Evolutionary conservation across 805 yeast genomes (phyloP), one percentile per base, ranked within the genome.

Genomic region (Kuraishia borneana): DNA sequence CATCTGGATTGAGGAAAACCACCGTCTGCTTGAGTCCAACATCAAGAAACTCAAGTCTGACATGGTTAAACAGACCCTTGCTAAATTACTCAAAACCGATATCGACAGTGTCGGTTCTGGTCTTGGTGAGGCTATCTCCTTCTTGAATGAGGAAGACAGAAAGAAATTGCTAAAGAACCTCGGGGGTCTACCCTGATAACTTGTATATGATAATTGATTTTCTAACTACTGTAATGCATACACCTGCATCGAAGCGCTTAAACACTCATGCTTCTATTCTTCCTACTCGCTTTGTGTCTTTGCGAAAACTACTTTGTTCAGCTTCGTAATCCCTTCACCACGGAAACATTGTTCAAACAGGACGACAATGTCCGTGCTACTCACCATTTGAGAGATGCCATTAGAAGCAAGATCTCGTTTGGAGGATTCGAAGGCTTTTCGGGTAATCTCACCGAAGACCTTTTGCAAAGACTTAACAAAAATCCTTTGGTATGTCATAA

Each of bases 1-100:
- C 39, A 67, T 65, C 39, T 88, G 88, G 87, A 79, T 85, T 46
- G 96, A 85, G 59, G 77, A 74, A 44, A 76, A 82, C 59, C 87
- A 76, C 51, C 63, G 66, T 36, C 53, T 67, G 37, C 65, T 84
- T 40, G 80, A 80, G 40, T 61, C 68, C 33, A 65, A 65, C 45
- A 65, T 83, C 47, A 76, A 68, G 50, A 70, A 71, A 42, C 64
- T 83, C 59, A 78, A 76, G 60, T 58, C 67, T 34, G 92, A 82
- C 52, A 63, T 72, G 28, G 69, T 75, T 41, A 80, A 80, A 42
- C 76, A 73, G 53, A 73, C 70, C 30, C 60, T 83, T 48, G 75
- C 81, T 30, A 68, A 68, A 43, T 58, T 76, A 37, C 63, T 74
- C 43, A 70, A 76, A 62, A 58, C 57, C 40, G 76, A 73, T 39